Conservation (phyloP, 768 basidiomycete genomes). For the Chalciporus sphaerocephalus region DNA sequence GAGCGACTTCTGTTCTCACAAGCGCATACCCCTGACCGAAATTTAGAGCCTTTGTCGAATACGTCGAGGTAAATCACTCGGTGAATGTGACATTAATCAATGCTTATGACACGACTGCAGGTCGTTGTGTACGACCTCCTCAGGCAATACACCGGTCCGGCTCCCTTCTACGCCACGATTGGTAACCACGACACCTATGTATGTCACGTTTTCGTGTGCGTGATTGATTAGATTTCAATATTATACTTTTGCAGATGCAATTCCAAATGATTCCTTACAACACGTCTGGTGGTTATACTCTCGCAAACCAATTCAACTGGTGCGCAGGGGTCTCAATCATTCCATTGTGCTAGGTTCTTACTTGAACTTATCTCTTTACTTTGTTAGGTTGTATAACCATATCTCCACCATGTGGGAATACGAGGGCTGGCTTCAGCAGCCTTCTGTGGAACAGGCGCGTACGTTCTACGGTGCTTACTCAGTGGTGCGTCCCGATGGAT, state of each 20-base stretch:
- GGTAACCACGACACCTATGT: conserved; percentile 77
- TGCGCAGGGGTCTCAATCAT: no score
- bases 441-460: conserved; percentile 36
- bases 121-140: conserved; percentile 59
- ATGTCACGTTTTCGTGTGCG: no score
- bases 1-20: conserved; percentile 5
- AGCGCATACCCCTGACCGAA: background rate
- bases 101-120: conserved; percentile 31
- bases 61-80: conserved; percentile 46
- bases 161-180: conserved; percentile 64
- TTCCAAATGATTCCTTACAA: conserved; percentile 38
- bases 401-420: conserved; percentile 43
- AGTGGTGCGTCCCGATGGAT: conserved; percentile 40
- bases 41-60: conserved; percentile 51
- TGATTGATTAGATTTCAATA: no score
- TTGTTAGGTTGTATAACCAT: conserved; percentile 53
- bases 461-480: conserved; percentile 47
- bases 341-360: background rate
- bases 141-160: conserved; percentile 50
- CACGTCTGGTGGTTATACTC: conserved; percentile 30
- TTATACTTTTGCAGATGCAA: no score
- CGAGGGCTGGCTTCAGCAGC: conserved; percentile 42
- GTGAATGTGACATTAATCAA: background rate
- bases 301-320: conserved; percentile 41
- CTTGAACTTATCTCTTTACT: no score